A percentile compares a stretch with the other conserved stretches of the same genome.
Conservation (phyloP, 2,329 filamentous ascomycete genomes). For the Sporothrix pallida region DNA sequence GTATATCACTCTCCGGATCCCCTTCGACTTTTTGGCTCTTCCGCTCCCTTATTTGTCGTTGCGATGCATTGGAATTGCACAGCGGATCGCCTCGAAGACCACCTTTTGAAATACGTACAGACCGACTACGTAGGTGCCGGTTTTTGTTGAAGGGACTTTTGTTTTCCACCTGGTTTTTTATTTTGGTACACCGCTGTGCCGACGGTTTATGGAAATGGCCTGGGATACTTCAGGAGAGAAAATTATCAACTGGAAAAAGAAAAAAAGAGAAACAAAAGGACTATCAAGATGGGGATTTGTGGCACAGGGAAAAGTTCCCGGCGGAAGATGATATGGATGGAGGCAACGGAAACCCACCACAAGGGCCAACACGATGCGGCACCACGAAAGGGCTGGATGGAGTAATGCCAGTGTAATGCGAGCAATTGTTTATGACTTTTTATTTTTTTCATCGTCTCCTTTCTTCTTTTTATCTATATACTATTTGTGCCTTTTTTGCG, state of each 20-base stretch:
- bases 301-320: neutral
- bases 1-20: neutral
- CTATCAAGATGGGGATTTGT: too few relatives aligned
- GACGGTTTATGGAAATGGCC: neutral
- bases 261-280: neutral
- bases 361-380: neutral
- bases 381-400: slow-evolving; percentile 15
- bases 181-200: neutral
- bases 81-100: neutral
- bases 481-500: slow-evolving; percentile 6
- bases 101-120: neutral
- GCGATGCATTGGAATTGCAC: neutral
- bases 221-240: neutral
- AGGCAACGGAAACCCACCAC: neutral
- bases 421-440: neutral
- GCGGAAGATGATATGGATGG: neutral
- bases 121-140: neutral
- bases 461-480: neutral
- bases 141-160: neutral
- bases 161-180: neutral
- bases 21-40: neutral
- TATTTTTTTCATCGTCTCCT: neutral
- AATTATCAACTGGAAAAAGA: neutral
- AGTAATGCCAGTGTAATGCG: slow-evolving; percentile 18
- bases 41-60: neutral